Evolutionary conservation across 1,284 basidiomycete genomes (phyloP), one percentile per base, ranked within the genome.

Genomic region (Psilocybe mexicana): DNA sequence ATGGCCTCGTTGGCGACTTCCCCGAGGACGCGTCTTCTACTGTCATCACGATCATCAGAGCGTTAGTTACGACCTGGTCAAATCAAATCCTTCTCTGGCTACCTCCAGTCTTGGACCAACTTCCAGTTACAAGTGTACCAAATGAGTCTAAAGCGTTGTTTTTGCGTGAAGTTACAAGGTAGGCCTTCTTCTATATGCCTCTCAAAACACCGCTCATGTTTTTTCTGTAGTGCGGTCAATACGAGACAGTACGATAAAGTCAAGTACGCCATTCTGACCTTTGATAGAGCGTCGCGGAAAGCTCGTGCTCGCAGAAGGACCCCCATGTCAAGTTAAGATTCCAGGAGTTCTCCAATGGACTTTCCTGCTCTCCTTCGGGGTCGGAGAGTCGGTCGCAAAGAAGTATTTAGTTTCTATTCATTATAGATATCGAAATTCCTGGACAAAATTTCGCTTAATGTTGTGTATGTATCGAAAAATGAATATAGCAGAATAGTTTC

Each of bases 1-100:
- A 81, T 28, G 94, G 96, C 2, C 78, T 98, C 14, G 86, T 94
- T 2, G 86, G 87, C 30, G 87, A 91, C 59, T 98, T 96, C 71
- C 92, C 93, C 2, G 94, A 96, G 66, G 96, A 98, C 61, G 82
- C 87, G 1, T 80, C 89, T 28, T 83, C 90, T 6, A 73, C 80
- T 45, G 87, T 95, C 35, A 84, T 94, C 45, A 86, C 87, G 1
- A 86, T 97, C 62, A 82, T 98, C 68, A 83, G 92, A 36, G 79
- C 86, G 30, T 71, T 96, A 47, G 83, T 88, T 30, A 74, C 78
- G 30, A 70, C 86, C 11, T 92, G 90, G 81, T 81, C 90, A 0
- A 71, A 79, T 6, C 85, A 90, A 67, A 73, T 96, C 53, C 74
- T 88, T 18, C 69, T 76, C 8, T 96, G 93, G 90, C 72, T 95